A percentile compares a stretch with the other conserved stretches of the same genome.
phyloP scores from a whole-genome alignment of 257 asterid species.

The Echites panduratus region DNA sequence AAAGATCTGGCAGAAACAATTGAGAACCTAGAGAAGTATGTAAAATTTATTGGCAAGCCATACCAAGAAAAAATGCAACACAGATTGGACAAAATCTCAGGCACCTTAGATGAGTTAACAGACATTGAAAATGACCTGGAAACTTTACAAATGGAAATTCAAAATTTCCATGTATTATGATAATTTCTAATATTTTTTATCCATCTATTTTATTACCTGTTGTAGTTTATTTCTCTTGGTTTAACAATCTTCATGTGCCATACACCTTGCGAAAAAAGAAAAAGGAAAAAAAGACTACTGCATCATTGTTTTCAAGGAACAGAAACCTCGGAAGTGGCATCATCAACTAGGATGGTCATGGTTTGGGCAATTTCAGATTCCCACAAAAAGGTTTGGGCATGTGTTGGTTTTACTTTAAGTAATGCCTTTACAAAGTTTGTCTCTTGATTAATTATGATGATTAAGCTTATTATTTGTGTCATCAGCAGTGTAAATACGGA shows the following conservation, averaged over 20 bases:
- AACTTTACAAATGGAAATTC: constrained; percentile 61
- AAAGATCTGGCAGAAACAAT: constrained; percentile 64
- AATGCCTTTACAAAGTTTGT: constrained; percentile 3
- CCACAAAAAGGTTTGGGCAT: constrained; percentile 5
- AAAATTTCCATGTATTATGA: constrained; percentile 53
- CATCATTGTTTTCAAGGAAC: neutral
- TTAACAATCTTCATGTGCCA: neutral
- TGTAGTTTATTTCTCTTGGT: neutral
- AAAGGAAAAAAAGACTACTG: neutral
- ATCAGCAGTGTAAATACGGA: neutral
- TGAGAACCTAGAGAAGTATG: constrained; percentile 43
- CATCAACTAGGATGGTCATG: neutral
- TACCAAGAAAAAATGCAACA: constrained; percentile 55
- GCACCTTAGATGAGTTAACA: constrained; percentile 48
- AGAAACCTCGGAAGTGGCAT: neutral
- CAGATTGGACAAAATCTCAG: constrained; percentile 44
- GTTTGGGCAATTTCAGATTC: neutral
- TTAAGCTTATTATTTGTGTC: neutral
- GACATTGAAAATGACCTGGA: constrained; percentile 45
- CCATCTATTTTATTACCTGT: neutral
- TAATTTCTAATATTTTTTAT: neutral
- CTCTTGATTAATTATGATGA: neutral
- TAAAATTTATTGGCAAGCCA: constrained; percentile 47
- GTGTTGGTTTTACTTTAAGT: neutral
- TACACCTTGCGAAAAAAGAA: neutral